These are phyloP conservation scores for Tricholoma hemisulphureum DNA, from an alignment of 768 basidiomycete species.

Conservation along the genomic window DNA sequence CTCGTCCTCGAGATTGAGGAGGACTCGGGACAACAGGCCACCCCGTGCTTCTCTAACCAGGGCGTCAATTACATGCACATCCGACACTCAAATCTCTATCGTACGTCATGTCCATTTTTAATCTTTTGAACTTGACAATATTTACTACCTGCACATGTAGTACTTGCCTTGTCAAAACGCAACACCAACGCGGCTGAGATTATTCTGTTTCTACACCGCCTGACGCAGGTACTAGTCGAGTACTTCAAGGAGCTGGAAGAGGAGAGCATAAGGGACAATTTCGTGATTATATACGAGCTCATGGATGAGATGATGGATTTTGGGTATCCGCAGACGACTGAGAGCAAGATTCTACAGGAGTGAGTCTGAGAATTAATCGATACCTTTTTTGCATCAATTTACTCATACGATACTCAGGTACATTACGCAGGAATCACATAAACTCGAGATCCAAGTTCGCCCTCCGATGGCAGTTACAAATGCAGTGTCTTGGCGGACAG, in stretches of 20 bases:
- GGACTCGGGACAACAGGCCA: conserved; percentile 86
- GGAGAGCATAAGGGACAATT: conserved; percentile 98
- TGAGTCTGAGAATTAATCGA: conserved; percentile 33
- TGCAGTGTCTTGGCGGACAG: conserved; percentile 97
- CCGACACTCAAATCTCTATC: conserved; percentile 94
- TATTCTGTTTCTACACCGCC: conserved; percentile 92
- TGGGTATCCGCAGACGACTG: conserved; percentile 97
- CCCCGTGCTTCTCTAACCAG: conserved; percentile 92
- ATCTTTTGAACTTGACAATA: not conserved
- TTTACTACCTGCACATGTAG: conserved; percentile 38
- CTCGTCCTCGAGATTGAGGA: conserved; percentile 95
- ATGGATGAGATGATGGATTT: conserved; percentile 99
- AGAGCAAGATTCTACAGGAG: conserved; percentile 99
- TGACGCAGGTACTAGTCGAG: conserved; percentile 89
- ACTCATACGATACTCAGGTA: conserved; percentile 49
- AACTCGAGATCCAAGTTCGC: conserved; percentile 88
- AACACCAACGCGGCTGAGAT: conserved; percentile 96
- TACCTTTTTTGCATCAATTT: not conserved
- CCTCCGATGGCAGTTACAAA: conserved; percentile 98
- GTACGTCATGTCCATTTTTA: conserved; percentile 46
- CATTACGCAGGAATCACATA: conserved; percentile 98
- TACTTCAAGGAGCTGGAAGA: conserved; percentile 99
- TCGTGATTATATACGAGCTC: conserved; percentile 98
- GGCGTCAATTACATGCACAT: conserved; percentile 99
- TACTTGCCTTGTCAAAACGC: conserved; percentile 92